These are phyloP conservation scores for Ganoderma leucocontextum DNA, from an alignment of 1,284 basidiomycete species.

Conservation along the genomic window DNA sequence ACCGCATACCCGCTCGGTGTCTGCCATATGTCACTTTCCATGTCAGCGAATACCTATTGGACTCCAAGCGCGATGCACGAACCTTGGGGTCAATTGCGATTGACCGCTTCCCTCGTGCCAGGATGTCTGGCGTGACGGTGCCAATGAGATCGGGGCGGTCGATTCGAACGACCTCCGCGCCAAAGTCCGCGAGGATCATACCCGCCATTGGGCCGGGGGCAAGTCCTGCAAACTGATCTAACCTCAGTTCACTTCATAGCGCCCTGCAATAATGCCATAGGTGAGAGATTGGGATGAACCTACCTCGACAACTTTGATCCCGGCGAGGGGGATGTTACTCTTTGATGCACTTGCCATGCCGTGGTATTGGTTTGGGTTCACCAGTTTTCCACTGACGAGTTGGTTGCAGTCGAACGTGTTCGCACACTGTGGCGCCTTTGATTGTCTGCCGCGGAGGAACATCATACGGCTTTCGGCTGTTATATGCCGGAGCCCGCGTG, in stretches of 20 bases:
- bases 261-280: not conserved
- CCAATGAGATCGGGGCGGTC: constrained; percentile 54
- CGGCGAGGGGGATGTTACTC: constrained; percentile 47
- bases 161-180: constrained; percentile 80
- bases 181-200: constrained; percentile 84
- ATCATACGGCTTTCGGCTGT: not conserved
- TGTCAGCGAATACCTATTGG: not conserved
- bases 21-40: constrained; percentile 40
- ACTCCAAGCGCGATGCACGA: not conserved
- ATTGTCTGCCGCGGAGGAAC: too few relatives aligned
- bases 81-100: constrained; percentile 69
- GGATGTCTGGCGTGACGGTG: constrained; percentile 53
- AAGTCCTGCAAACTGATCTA: constrained; percentile 80
- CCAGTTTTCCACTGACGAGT: not conserved
- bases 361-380: not conserved
- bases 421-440: not conserved
- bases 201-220: constrained; percentile 86
- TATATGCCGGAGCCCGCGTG: not conserved
- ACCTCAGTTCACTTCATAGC: not conserved
- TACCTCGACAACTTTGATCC: constrained; percentile 68
- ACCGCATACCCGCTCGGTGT: constrained; percentile 62
- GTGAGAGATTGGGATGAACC: not conserved
- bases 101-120: constrained; percentile 80
- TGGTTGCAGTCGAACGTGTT: too few relatives aligned
- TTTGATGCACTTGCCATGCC: not conserved